Evolutionary conservation across 2,329 filamentous ascomycete species (phyloP), one percentile per base, ranked within the genome.

Genomic region (Capronia epimyces): DNA sequence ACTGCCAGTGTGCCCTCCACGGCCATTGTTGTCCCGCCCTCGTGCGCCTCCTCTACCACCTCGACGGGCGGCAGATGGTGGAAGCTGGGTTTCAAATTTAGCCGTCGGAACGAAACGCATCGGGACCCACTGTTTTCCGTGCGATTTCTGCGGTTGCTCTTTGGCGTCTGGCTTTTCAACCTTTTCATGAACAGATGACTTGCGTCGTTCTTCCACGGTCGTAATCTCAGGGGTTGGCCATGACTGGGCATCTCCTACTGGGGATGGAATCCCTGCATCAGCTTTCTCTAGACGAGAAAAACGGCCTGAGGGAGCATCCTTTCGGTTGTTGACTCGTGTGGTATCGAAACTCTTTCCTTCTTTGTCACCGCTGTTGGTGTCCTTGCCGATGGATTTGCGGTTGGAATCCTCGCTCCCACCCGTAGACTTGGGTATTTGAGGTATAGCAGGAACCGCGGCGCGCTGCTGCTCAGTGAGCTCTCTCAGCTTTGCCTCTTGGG

Each of bases 171-270:
- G 73, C 25, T 74, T 69, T 46, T 69, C 71, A 5, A 74, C 71
- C 67, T 88, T 88, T 49, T 83, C 77, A 46, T 81, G 75, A 1
- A 75, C 70, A 22, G 46, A 50, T 13, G 54, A 58, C 67, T 88
- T 89, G 63, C 84, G 83, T 70, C 87, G 87, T 55, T 86, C 80
- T 60, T 93, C 89, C 43, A 84, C 82, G 46, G 84, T 81, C 1
- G 83, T 85, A 43, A 77, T 83, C 61, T 95, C 88, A 0, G 89
- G 89, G 2, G 91, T 97, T 13, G 93, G 93, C 93, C 93, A 98
- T 16, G 83, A 83, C 46, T 81, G 74, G 43, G 87, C 78, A 67
- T 97, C 90, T 52, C 80, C 82, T 41, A 88, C 84, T 1, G 87
- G 77, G 21, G 87, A 87, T 27, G 80, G 74, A 36, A 71, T 65